Base-by-base conservation (phyloP, 2,329 filamentous ascomycete species). In the Botryotinia calthae region DNA sequence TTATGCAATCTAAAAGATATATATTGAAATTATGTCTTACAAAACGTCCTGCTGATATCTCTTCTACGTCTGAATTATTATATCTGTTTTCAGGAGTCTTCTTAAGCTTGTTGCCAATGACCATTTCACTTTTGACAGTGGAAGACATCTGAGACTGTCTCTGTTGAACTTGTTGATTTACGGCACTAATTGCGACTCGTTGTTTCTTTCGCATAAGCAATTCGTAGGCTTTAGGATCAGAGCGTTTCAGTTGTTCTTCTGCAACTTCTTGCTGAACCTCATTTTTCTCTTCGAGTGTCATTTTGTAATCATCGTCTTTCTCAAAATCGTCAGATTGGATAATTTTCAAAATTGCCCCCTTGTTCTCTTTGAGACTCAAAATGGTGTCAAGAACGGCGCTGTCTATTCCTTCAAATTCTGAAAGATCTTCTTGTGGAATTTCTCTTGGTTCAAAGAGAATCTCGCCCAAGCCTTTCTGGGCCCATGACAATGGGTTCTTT, bases 291-390 rank as follows among this genome's bases (percentile, higher is more conserved):
- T 91, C 88, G 0, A 84, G 83, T 0, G 89, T 90, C 34, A 95
- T 81, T 20, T 85, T 85, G 67, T 90, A 88, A 18, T 87, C 82
- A 72, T 92, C 90, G 75, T 94, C 90, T 76, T 88, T 86, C 76
- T 92, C 90, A 76, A 94, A 93, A 0, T 90, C 91, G 76, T 95
- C 91, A 0, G 90, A 92, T 56, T 90, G 86, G 4, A 88, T 85
- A 72, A 95, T 89, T 2, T 83, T 83, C 20, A 85, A 82, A 65
- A 93, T 87, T 14, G 82, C 80, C 9, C 61, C 56, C 3, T 58
- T 48, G 6, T 54, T 51, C 31, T 46, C 28, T n/a, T 63, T 14
- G 37, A 56, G 20, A 18, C 25, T 51, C 20, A 73, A 48, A 16
- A 73, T 85, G 1, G 58, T 75, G 78, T 97, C 94, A 59, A 91